Percentiles rank a stretch among this genome's conserved stretches.
Evolutionary conservation across 2,329 filamentous ascomycete genomes (phyloP).

Genomic region (Mycosphaerella sp.): DNA sequence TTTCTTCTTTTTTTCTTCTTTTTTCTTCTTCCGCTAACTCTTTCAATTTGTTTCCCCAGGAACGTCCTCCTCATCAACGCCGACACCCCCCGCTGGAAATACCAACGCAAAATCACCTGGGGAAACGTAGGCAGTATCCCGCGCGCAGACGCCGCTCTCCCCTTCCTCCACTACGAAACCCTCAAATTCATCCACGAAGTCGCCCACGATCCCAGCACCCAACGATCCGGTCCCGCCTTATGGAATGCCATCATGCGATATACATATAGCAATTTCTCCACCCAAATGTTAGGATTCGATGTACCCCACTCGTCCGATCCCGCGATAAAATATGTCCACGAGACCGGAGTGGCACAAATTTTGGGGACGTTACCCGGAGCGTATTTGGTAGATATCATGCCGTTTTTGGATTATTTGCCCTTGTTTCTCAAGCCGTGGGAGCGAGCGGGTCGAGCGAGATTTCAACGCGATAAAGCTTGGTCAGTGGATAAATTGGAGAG

Average conservation of each 20-base stretch:
- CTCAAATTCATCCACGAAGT: constrained; percentile 10
- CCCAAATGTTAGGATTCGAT: constrained; percentile 9
- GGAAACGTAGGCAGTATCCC: constrained; percentile 7
- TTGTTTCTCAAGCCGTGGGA: constrained; percentile 10
- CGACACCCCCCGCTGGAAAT: constrained; percentile 10
- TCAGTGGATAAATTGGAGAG: constrained; percentile 1
- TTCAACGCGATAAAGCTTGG: constrained; percentile 4
- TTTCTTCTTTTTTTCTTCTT: too few relatives aligned
- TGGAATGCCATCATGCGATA: constrained; percentile 2
- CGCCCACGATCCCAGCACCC: neutral
- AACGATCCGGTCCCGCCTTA: neutral
- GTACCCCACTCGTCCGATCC: constrained; percentile 6
- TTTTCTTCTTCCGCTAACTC: too few relatives aligned
- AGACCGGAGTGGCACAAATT: constrained; percentile 5
- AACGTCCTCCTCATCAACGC: constrained; percentile 8
- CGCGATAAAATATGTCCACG: constrained; percentile 10
- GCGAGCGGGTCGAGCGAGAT: constrained; percentile 4
- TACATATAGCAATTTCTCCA: constrained; percentile 10
- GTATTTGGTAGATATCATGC: constrained; percentile 5
- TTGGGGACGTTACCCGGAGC: constrained; percentile 1
- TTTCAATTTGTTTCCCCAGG: too few relatives aligned
- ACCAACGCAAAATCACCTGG: constrained; percentile 8
- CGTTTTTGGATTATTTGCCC: constrained; percentile 2
- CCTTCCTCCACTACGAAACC: constrained; percentile 4
- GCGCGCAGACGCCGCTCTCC: constrained; percentile 1